Evolutionary conservation across 2,329 filamentous ascomycete species (phyloP), one percentile per base, ranked within the genome.

Genomic region (Stagonosporopsis chrysanthemi): DNA sequence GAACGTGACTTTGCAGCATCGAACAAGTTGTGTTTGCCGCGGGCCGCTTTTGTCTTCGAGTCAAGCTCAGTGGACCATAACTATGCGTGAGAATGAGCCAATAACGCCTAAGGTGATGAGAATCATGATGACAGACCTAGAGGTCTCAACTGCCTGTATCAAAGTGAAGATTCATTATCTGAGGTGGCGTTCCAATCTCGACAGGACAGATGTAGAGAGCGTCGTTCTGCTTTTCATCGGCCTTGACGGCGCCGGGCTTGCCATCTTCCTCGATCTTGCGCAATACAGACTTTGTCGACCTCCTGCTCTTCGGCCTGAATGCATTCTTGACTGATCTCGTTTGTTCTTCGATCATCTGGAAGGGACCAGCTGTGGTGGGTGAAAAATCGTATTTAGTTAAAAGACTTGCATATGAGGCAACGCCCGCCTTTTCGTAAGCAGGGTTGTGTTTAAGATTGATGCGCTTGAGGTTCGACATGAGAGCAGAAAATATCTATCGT

Each of bases 141-240:
- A 90, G 83, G 74, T 89, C 87, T 28, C 86, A 82, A 55, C 79
- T 88, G 51, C 80, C 88, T 15, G 89, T 92, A 64, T 92, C 90
- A 58, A 92, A 83, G 70, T 90, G 87, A 55, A 92, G 69, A 59
- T 85, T 83, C 61, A 90, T 71, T 22, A 58, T 66, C 44, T 70
- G 67, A 1, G 78, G 83, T 62, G 89, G 85, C 66, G 83, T 78
- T 29, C 89, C 89, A 56, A 91, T 80, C 4, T 78, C 80, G 41
- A 91, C 84, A 0, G 86, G 83, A 56, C 73, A 77, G 6, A 80
- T 73, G 65, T 81, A 81, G 17, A 68, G 48, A 0, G 69, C 67
- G 29, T 72, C 66, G 49, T 68, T 70, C 38, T 68, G 65, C 4
- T 62, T 59, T 15, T 70, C 54, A 14, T 48, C 38, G 24, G 54